Evolutionary conservation across 768 basidiomycete genomes (phyloP), one percentile per base, ranked within the genome.

Genomic region (Baorangia bicolor): DNA sequence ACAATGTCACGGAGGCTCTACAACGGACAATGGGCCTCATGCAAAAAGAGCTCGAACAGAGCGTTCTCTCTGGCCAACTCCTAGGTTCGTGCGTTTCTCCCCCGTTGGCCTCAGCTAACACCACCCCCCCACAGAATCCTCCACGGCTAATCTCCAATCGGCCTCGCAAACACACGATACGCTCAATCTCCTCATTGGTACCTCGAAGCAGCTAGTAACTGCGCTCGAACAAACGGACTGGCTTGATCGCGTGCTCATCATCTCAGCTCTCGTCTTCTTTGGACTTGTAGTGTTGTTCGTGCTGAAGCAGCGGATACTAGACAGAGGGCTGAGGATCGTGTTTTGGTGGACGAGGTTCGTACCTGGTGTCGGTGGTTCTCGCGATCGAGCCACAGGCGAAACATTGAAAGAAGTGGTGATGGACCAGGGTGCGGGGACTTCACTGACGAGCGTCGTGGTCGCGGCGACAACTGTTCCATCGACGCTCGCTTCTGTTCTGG

Each of bases 11-110:
- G 1, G 88, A 90, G 21, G 85, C 92, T 4, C 77, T 98, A 10
- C 85, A 91, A 44, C 82, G 94, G 34, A 98, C 95, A 4, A 81
- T 93, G 35, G 78, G 75, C 13, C 74, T 93, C 5, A 92, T 99
- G 92, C 92, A 96, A 73, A 84, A 82, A 38, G 97, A 98, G 65
- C 84, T 99, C 3, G 92, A 98, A 65, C 83, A 86, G 23, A 94
- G 92, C 0, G 91, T 95, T 7, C 78, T 96, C 46, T 85, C 91
- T 4, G 80, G 79, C 6, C 94, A 99, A 67, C 83, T 95, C 68
- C 82, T 98, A 35, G 90, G 92, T 90, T 64, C 40, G 77, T 67
- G 18, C 11, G 0, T 47, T 35, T 28, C 21, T 27, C 12, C 25
- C 16, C 1, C 9, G 12, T n/a, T 12, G 18, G 4, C 20, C 37